These are phyloP conservation scores for Parietaria judaica DNA, from an alignment of 306 rosid species.

Conservation along the genomic window DNA sequence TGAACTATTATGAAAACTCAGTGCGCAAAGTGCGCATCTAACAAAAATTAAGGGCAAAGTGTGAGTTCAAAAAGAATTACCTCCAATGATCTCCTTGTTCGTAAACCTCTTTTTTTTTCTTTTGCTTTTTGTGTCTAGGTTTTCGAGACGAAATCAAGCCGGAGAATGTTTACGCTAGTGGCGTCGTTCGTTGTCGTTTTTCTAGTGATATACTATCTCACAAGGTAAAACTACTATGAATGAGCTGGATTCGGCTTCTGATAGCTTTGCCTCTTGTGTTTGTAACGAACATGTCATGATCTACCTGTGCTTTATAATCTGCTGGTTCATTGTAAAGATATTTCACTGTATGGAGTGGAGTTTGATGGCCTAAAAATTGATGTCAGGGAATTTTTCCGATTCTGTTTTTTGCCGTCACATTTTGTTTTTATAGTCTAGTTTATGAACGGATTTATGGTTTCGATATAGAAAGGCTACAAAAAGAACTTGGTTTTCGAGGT, in stretches of 20 bases:
- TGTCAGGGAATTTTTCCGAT: background rate
- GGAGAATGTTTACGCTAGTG: slow-evolving; percentile 78
- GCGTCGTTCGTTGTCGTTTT: slow-evolving; percentile 77
- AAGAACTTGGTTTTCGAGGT: too few relatives aligned
- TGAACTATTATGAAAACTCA: too few relatives aligned
- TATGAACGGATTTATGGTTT: too few relatives aligned
- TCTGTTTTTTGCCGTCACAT: background rate
- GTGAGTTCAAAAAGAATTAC: too few relatives aligned
- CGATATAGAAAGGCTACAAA: too few relatives aligned
- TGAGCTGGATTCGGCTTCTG: slow-evolving; percentile 15
- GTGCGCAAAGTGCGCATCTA: too few relatives aligned
- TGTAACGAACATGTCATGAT: slow-evolving; percentile 15
- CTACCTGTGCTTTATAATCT: slow-evolving; percentile 16
- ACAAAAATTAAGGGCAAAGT: too few relatives aligned
- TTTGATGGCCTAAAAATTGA: slow-evolving; percentile 11
- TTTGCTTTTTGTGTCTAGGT: slow-evolving; percentile 35
- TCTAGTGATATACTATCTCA: slow-evolving; percentile 78
- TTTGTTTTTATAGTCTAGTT: too few relatives aligned
- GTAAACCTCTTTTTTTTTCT: slow-evolving; percentile 13
- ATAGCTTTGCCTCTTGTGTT: slow-evolving; percentile 3
- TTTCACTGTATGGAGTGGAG: slow-evolving; percentile 9
- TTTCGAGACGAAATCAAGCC: slow-evolving; percentile 86
- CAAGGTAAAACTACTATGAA: slow-evolving; percentile 30
- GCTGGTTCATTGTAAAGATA: slow-evolving; percentile 19
- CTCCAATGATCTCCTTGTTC: too few relatives aligned